These are phyloP conservation scores for Boletellus dicymbophilus DNA, from an alignment of 1,284 basidiomycete genomes.

Conservation along the genomic window DNA sequence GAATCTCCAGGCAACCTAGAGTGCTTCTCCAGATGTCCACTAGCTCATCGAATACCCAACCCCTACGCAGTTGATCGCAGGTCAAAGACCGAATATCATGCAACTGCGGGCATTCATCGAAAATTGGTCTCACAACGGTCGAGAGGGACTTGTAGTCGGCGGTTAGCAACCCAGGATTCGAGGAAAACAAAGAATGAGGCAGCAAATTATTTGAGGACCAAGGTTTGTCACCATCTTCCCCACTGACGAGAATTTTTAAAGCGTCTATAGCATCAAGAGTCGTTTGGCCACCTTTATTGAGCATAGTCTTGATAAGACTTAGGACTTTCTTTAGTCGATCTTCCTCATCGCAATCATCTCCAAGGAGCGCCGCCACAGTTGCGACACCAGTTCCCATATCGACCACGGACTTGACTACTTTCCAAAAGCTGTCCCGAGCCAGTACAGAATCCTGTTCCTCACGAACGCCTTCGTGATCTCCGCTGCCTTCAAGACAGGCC, in stretches of 20 bases:
- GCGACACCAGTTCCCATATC: conserved; percentile 64
- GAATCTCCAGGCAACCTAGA: conserved; percentile 43
- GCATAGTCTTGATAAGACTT: conserved; percentile 54
- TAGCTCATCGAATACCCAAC: conserved; percentile 55
- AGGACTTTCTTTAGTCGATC: conserved; percentile 43
- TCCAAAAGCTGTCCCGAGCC: conserved; percentile 48
- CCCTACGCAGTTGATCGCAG: conserved; percentile 53
- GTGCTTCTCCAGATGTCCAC: conserved; percentile 58
- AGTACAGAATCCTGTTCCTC: conserved; percentile 29
- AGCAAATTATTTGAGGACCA: conserved; percentile 56
- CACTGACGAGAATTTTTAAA: conserved; percentile 49
- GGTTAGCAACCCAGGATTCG: conserved; percentile 59
- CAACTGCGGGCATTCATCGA: conserved; percentile 51
- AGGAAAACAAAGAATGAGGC: conserved; percentile 55
- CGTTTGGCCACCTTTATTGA: conserved; percentile 48
- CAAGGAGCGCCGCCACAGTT: conserved; percentile 54
- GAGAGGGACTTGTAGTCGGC: conserved; percentile 54
- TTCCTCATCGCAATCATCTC: conserved; percentile 40
- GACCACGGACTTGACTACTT: conserved; percentile 49
- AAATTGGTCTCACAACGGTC: conserved; percentile 46
- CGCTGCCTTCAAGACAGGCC: conserved; percentile 34
- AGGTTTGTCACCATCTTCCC: conserved; percentile 21
- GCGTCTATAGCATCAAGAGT: conserved; percentile 56
- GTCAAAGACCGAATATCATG: conserved; percentile 56
- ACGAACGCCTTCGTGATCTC: conserved; percentile 37